Evolutionary conservation across 2,329 filamentous ascomycete species (phyloP), one percentile per base, ranked within the genome.

Genomic region (Conoideocrella luteorostrata): DNA sequence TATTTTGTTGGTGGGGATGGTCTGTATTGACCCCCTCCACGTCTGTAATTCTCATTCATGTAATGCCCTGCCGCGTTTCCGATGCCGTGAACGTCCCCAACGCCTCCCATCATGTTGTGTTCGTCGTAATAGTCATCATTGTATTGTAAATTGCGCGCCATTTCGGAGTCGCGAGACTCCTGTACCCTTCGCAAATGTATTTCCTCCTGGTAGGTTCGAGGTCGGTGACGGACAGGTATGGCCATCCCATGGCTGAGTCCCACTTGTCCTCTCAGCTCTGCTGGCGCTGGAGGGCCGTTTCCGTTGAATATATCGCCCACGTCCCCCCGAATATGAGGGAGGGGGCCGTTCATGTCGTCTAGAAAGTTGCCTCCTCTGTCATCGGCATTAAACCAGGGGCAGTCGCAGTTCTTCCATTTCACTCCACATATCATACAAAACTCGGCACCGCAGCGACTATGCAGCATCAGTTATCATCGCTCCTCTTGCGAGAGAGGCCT

Each of bases 341-440:
- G 58, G 2, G 73, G 69, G 5, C 75, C 61, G 32, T 71, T 65
- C 66, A 79, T 72, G 46, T 78, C 71, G 12, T 73, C 68, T 9
- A 78, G 59, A 3, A 69, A 69, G 50, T 84, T 80, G 11, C 66
- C 67, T 41, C 80, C 77, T 5, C 67, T 59, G 4, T 60, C 51
- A 21, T 78, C 73, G 54, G 82, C 78, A 58, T 82, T 86, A 69
- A 90, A 89, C 80, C 82, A 87, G 0, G 86, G 83, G 52, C 88
- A 95, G 42, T 86, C 80, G 57, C 88, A 95, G 1, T 74, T 81
- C 65, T 88, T 91, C 88, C 88, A 94, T 54, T 85, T 85, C 24
- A 70, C 60, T 18, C 86, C 88, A 58, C 89, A 95, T 21, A 87
- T 75, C 78, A 93, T 89, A 66, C 89, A 95, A 57, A 94, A 94